Conservation (phyloP, 2,329 filamentous ascomycete genomes). For the Trematosphaeria pertusa region DNA sequence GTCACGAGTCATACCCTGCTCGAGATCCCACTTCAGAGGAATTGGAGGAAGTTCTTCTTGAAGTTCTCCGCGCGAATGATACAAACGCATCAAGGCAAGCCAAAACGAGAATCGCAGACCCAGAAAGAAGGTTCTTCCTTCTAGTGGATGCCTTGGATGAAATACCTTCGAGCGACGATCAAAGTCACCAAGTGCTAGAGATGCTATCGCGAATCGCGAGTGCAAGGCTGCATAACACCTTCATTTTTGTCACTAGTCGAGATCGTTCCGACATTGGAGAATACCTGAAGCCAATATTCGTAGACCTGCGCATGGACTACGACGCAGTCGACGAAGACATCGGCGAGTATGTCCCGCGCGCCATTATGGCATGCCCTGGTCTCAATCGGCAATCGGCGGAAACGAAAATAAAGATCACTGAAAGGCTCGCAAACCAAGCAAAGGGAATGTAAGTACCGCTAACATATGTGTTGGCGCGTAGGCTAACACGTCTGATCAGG, state of each 20-base stretch:
- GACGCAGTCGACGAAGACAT: constrained; percentile 32
- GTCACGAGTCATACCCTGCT: background rate
- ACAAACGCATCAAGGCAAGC: background rate
- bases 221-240: background rate
- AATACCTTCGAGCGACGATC: background rate
- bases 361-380: background rate
- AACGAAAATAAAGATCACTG: background rate
- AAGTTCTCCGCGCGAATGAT: background rate
- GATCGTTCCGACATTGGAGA: background rate
- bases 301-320: constrained; percentile 26
- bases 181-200: background rate
- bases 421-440: background rate
- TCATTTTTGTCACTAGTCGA: background rate
- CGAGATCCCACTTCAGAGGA: background rate
- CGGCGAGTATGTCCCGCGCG: background rate
- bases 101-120: background rate
- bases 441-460: background rate
- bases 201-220: background rate
- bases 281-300: background rate
- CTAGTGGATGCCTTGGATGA: background rate
- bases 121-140: background rate
- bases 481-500: background rate
- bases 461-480: background rate
- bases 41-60: background rate
- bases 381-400: background rate